Evolutionary conservation across 1,139 yeast genomes (phyloP), one percentile per base, ranked within the genome.

Genomic region (Suhomyces chickasaworum): DNA sequence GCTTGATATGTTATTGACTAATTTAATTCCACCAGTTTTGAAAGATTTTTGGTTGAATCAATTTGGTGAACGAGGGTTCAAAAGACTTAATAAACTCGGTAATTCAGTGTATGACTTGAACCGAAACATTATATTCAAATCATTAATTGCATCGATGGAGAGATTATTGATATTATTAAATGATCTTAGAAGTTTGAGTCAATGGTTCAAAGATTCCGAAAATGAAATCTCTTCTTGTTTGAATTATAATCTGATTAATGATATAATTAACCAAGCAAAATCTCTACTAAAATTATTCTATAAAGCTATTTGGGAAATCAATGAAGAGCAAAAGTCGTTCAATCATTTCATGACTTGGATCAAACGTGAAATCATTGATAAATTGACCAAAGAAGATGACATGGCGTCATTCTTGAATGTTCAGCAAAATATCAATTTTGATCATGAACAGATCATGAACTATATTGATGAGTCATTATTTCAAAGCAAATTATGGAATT

Each of bases 21-120:
- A 86, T 2, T 65, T 80, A 40, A 72, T 84, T 50, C 76, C 81
- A 2, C 69, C 65, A 27, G 31, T 47, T 2, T 54, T 66, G 13
- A 68, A 65, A 42, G 79, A 75, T 54, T 75, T 53, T 51, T 75
- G 77, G 77, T 52, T 71, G 17, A 73, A 75, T 52, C 79, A 74
- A 47, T 69, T 87, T 34, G 90, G 89, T 1, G 93, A 87, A 51
- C 69, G 88, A 50, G 90, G 89, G 10, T 63, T 81, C 37, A 83
- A 80, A 52, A 73, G 80, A 54, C 78, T 91, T 78, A 65, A 67
- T 9, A 78, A 76, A 46, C 50, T 76, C 18, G 85, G 86, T 0
- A 69, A 71, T 37, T 57, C 71, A 0, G 67, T 75, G 4, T 83
- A 78, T 57, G 88, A 83, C 32, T 60, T 61, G 36, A 61, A 75